Evolutionary conservation across 2,329 filamentous ascomycete species (phyloP).

Genomic region (Calonectria pauciramosa): DNA sequence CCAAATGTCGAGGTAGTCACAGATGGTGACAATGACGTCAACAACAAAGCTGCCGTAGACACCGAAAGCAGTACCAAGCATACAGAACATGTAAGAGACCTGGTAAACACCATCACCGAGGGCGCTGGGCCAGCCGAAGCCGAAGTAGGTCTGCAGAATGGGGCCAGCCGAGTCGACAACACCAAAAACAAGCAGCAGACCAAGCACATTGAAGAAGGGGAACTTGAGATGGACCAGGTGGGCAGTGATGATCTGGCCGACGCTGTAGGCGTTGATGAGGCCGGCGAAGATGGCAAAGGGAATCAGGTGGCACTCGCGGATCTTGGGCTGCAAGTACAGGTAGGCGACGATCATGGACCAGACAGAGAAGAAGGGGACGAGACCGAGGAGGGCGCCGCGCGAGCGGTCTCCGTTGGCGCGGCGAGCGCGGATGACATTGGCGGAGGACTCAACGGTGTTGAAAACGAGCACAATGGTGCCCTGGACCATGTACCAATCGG

Average conservation of each 20-base stretch:
- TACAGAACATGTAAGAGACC: slow-evolving; percentile 90
- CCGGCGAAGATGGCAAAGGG: slow-evolving; percentile 92
- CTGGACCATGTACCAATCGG: slow-evolving; percentile 93
- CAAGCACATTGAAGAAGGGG: slow-evolving; percentile 90
- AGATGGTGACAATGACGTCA: slow-evolving; percentile 97
- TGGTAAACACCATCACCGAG: slow-evolving; percentile 86
- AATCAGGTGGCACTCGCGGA: slow-evolving; percentile 85
- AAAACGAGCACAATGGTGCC: slow-evolving; percentile 84
- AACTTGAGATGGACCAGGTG: slow-evolving; percentile 91
- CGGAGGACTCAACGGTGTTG: slow-evolving; percentile 84
- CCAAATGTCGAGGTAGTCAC: slow-evolving; percentile 98
- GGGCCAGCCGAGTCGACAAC: slow-evolving; percentile 87
- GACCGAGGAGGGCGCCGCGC: slow-evolving; percentile 82
- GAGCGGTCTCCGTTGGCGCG: slow-evolving; percentile 79
- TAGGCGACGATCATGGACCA: slow-evolving; percentile 86
- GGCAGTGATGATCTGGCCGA: slow-evolving; percentile 95
- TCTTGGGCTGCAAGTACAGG: slow-evolving; percentile 85
- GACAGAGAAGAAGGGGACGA: slow-evolving; percentile 83
- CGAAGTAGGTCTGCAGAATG: slow-evolving; percentile 67
- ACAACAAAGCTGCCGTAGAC: slow-evolving; percentile 98
- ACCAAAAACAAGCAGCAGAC: slow-evolving; percentile 81
- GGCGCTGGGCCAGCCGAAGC: slow-evolving; percentile 82
- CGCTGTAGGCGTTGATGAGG: slow-evolving; percentile 92
- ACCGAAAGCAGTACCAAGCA: slow-evolving; percentile 85
- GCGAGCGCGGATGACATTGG: slow-evolving; percentile 88